Percentiles rank a stretch among this genome's conserved stretches.
Conservation (phyloP, 2,329 filamentous ascomycete species). For the Paraphaeosphaeria sporulosa region DNA sequence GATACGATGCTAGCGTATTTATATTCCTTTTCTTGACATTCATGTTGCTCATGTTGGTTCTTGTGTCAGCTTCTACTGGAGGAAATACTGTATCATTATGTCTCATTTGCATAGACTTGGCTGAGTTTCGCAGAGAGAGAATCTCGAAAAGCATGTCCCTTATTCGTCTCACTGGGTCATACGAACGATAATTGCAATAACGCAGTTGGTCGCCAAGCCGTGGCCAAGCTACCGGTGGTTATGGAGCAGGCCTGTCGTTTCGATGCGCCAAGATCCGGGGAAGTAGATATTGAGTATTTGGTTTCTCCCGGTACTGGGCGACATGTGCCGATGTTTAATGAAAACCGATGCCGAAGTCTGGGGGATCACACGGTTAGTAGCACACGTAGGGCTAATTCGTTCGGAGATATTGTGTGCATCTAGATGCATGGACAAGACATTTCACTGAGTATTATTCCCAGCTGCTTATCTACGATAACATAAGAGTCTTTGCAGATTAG, state of each 20-base stretch:
- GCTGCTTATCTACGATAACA: no score
- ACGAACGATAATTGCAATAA: neutral
- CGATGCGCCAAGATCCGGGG: slow-evolving; percentile 10
- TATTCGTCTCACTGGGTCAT: neutral
- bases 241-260: neutral
- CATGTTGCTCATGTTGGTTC: neutral
- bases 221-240: neutral
- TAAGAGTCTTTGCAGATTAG: no score
- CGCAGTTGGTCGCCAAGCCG: slow-evolving; percentile 1
- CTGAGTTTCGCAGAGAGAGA: neutral
- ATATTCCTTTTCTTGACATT: neutral
- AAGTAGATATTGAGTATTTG: neutral
- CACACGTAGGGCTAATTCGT: neutral
- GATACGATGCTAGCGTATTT: neutral
- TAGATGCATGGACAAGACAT: neutral
- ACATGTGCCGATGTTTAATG: neutral
- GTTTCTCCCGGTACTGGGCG: slow-evolving; percentile 9
- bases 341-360: neutral
- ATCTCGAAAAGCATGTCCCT: neutral
- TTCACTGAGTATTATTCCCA: neutral
- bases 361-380: neutral
- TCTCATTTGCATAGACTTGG: neutral
- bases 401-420: slow-evolving; percentile 3
- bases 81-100: neutral
- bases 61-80: neutral